phyloP scores from a whole-genome alignment of 768 basidiomycete species.

The Polyporus arcularius region DNA sequence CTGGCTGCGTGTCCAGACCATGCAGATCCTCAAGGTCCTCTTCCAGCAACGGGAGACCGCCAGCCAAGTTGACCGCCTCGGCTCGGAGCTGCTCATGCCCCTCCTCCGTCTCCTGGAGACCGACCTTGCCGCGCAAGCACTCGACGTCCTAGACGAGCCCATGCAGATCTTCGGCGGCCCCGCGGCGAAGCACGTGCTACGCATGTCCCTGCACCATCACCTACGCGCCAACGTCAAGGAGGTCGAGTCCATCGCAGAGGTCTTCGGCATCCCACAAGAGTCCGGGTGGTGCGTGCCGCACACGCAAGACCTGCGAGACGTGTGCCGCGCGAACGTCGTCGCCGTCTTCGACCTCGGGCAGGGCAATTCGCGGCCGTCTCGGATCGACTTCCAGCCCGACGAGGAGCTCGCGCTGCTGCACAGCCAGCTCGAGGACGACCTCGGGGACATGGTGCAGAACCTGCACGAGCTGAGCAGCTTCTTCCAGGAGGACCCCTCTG shows the following conservation, averaged over 20 bases:
- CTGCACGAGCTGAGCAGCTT: conserved; percentile 75
- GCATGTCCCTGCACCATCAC: conserved; percentile 83
- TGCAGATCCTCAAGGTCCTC: conserved; percentile 87
- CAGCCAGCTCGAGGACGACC: conserved; percentile 49
- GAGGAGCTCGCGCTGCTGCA: conserved; percentile 31
- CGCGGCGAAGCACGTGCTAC: conserved; percentile 81
- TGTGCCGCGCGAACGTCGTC: conserved; percentile 76
- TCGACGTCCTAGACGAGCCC: conserved; percentile 94
- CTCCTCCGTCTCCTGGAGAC: conserved; percentile 86
- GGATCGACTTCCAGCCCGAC: conserved; percentile 72
- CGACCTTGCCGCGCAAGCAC: conserved; percentile 78
- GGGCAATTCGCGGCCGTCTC: conserved; percentile 71
- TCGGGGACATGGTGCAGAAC: conserved; percentile 78
- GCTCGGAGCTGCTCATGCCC: conserved; percentile 89
- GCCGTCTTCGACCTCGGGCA: conserved; percentile 84
- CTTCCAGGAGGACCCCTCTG: conserved; percentile 53
- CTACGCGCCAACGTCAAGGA: conserved; percentile 43
- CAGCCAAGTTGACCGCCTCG: conserved; percentile 69
- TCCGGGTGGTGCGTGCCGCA: conserved; percentile 89
- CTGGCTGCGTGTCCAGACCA: conserved; percentile 79
- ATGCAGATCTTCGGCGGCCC: conserved; percentile 76
- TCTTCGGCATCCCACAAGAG: conserved; percentile 80
- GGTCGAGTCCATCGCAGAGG: conserved; percentile 59
- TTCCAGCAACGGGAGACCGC: conserved; percentile 85
- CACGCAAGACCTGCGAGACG: conserved; percentile 56